Evolutionary conservation across 2,329 filamentous ascomycete genomes (phyloP).

Genomic region (Colletotrichum spinosum): DNA sequence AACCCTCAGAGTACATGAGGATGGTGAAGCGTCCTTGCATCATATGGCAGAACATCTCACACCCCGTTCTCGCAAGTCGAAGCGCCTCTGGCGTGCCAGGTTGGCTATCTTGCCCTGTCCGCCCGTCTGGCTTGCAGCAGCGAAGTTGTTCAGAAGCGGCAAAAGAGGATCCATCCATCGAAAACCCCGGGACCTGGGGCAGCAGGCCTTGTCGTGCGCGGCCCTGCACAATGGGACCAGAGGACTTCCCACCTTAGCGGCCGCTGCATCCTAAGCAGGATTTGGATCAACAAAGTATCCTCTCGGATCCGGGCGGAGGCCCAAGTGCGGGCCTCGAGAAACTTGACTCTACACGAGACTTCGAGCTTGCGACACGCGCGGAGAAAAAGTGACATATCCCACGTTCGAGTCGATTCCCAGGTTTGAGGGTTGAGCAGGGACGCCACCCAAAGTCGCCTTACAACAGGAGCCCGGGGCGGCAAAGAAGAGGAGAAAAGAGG

Average conservation of each 20-base stretch:
- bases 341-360: too few species aligned
- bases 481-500: too few species aligned
- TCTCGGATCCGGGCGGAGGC: slow-evolving; percentile 20
- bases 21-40: slow-evolving; percentile 18
- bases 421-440: too few species aligned
- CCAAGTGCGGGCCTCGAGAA: neutral
- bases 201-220: slow-evolving; percentile 13
- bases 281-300: slow-evolving; percentile 5
- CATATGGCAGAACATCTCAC: too few species aligned
- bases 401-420: too few species aligned
- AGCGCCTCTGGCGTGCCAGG: too few species aligned
- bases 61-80: too few species aligned
- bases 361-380: too few species aligned
- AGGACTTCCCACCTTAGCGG: slow-evolving; percentile 29
- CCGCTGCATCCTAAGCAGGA: slow-evolving; percentile 23
- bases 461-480: too few species aligned
- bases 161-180: neutral
- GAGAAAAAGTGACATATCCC: too few species aligned
- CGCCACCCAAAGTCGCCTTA: too few species aligned
- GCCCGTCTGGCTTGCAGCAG: slow-evolving; percentile 8
- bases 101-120: neutral
- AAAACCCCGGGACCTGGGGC: slow-evolving; percentile 10
- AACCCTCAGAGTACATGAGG: slow-evolving; percentile 15
- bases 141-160: neutral
- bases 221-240: slow-evolving; percentile 21